Evolutionary conservation across 768 basidiomycete genomes (phyloP).

Genomic region (Lepiota brunneoincarnata): DNA sequence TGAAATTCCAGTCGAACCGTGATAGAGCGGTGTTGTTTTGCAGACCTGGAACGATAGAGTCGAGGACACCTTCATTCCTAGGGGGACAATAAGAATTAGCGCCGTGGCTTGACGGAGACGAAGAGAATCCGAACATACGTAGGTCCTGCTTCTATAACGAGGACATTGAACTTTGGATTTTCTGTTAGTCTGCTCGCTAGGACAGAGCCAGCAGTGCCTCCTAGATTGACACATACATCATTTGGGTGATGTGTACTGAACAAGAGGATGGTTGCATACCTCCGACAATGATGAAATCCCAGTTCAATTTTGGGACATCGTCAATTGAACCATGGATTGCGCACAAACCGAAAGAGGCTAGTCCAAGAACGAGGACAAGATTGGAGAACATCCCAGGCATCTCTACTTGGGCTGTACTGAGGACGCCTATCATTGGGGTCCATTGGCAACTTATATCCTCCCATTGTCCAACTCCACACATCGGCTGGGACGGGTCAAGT

Average conservation of each 20-base stretch:
- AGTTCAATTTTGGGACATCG: conserved; percentile 2
- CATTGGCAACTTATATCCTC: no score
- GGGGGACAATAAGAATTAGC: background rate
- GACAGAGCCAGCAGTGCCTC: conserved; percentile 27
- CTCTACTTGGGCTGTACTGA: no score
- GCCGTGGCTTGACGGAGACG: background rate
- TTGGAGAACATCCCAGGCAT: background rate
- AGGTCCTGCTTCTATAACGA: conserved; percentile 14
- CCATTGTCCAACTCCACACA: no score
- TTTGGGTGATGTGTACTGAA: background rate
- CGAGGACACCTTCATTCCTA: conserved; percentile 20
- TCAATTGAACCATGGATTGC: conserved; percentile 3
- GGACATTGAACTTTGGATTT: conserved; percentile 11
- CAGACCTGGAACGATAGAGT: conserved; percentile 17
- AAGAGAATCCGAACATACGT: conserved; percentile 5
- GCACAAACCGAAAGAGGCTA: background rate
- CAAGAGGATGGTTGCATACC: conserved; percentile 9
- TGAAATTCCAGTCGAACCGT: conserved; percentile 29
- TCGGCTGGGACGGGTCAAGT: no score
- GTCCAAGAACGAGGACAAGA: background rate
- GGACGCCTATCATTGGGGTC: background rate
- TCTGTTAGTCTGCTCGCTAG: conserved; percentile 26
- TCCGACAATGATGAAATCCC: conserved; percentile 21
- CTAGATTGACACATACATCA: conserved; percentile 4
- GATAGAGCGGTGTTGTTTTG: background rate